Percentiles rank a stretch among this genome's conserved stretches.
Evolutionary conservation across 352 stramenopile genomes (phyloP).

Genomic region (Globisporangium ultimum): DNA sequence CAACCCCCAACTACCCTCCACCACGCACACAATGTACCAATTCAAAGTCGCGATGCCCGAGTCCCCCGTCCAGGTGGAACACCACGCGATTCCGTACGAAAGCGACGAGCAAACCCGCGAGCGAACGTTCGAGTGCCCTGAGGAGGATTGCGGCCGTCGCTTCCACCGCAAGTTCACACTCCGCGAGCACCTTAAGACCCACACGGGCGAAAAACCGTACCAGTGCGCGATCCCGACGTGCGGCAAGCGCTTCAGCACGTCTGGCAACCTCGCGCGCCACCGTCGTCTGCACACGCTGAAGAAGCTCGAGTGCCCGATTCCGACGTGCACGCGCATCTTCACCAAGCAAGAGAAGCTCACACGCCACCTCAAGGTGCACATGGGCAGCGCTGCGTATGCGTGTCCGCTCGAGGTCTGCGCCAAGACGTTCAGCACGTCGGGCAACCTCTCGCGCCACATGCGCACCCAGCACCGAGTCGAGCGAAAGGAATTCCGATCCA

Average conservation of each 20-base stretch:
- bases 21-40: no score
- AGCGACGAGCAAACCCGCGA: no score
- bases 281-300: slow-evolving; percentile 45
- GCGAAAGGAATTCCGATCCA: no score
- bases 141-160: slow-evolving; percentile 18
- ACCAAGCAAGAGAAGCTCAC: slow-evolving; percentile 39
- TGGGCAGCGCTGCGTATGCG: slow-evolving; percentile 40
- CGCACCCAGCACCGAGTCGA: slow-evolving; percentile 40
- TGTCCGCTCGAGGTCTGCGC: slow-evolving; percentile 40
- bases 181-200: no score
- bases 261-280: slow-evolving; percentile 55
- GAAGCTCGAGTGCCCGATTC: slow-evolving; percentile 34
- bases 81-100: no score
- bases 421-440: slow-evolving; percentile 60
- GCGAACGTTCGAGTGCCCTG: no score
- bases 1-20: no score
- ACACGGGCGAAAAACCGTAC: no score
- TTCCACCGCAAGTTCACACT: no score
- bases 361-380: slow-evolving; percentile 37
- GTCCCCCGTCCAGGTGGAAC: no score
- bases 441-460: slow-evolving; percentile 59
- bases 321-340: slow-evolving; percentile 36
- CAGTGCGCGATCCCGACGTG: no score
- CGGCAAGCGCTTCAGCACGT: slow-evolving; percentile 25
- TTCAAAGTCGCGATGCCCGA: no score